These are phyloP conservation scores for Hypoxylon sp. DNA, from an alignment of 2,329 filamentous ascomycete genomes.

Conservation along the genomic window DNA sequence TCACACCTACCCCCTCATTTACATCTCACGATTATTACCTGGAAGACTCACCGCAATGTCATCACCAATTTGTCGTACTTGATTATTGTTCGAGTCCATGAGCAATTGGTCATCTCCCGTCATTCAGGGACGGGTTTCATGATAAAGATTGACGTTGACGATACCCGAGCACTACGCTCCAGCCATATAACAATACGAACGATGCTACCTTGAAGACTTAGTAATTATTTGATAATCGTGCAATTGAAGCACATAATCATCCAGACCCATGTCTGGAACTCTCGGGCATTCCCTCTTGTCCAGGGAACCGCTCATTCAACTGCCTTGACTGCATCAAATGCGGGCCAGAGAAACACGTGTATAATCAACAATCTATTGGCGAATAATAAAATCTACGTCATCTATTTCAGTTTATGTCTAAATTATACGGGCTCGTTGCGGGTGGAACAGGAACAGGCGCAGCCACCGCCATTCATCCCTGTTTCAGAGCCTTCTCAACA, in stretches of 20 bases:
- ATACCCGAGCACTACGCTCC: constrained; percentile 40
- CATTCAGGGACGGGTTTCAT: constrained; percentile 27
- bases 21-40: constrained; percentile 32
- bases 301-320: constrained; percentile 18
- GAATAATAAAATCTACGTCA: constrained; percentile 9
- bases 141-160: constrained; percentile 46
- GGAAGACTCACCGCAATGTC: constrained; percentile 29
- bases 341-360: constrained; percentile 18
- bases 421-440: constrained; percentile 20
- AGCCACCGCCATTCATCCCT: constrained; percentile 5
- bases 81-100: constrained; percentile 23
- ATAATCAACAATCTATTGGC: constrained; percentile 25
- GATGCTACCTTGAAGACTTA: constrained; percentile 34
- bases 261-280: constrained; percentile 19
- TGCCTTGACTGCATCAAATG: constrained; percentile 4
- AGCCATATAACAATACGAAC: constrained; percentile 38
- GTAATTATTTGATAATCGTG: constrained; percentile 37
- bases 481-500: constrained; percentile 28
- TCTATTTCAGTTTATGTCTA: neutral
- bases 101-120: constrained; percentile 28
- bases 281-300: constrained; percentile 16
- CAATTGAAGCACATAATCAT: constrained; percentile 36
- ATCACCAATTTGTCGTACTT: constrained; percentile 35
- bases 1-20: constrained; percentile 20
- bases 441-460: constrained; percentile 4